Percentiles rank a stretch among this genome's conserved stretches.
phyloP scores from a whole-genome alignment of 2,329 filamentous ascomycete genomes.

The Claviceps purpurea region DNA sequence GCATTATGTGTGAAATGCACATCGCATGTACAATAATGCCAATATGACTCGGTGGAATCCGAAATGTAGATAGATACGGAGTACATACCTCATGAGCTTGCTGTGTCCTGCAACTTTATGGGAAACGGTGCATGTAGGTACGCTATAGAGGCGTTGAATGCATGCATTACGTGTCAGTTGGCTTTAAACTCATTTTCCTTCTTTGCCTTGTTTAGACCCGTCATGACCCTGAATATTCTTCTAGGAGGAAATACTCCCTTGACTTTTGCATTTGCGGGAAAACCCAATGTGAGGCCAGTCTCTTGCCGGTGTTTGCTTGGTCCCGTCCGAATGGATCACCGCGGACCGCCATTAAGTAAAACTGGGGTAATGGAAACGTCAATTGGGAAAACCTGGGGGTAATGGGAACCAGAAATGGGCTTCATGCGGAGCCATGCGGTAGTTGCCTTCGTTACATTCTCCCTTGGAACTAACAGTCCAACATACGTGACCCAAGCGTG shows the following conservation, averaged over 20 bases:
- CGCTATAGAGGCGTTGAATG: too few species aligned
- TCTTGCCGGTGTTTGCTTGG: not conserved
- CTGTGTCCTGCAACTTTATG: too few species aligned
- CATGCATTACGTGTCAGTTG: too few species aligned
- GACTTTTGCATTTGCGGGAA: not conserved
- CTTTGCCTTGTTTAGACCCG: not conserved
- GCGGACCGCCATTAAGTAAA: constrained; percentile 21
- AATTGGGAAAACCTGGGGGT: constrained; percentile 21
- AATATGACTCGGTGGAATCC: too few species aligned
- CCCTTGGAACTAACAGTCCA: not conserved
- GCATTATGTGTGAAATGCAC: too few species aligned
- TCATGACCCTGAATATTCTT: not conserved
- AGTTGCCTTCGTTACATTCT: too few species aligned
- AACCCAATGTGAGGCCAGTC: not conserved
- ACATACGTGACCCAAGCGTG: too few species aligned
- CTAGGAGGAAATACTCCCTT: not conserved
- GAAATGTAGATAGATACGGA: too few species aligned
- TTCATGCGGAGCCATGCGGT: not conserved
- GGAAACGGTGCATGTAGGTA: too few species aligned
- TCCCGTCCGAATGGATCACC: not conserved
- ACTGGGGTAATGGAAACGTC: constrained; percentile 24
- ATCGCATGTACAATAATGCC: too few species aligned
- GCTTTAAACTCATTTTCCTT: not conserved
- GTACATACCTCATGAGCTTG: too few species aligned
- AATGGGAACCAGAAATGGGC: constrained; percentile 17